These are phyloP conservation scores for Phycomyces nitens DNA, from an alignment of 192 early-diverging fungal species.

Conservation along the genomic window DNA sequence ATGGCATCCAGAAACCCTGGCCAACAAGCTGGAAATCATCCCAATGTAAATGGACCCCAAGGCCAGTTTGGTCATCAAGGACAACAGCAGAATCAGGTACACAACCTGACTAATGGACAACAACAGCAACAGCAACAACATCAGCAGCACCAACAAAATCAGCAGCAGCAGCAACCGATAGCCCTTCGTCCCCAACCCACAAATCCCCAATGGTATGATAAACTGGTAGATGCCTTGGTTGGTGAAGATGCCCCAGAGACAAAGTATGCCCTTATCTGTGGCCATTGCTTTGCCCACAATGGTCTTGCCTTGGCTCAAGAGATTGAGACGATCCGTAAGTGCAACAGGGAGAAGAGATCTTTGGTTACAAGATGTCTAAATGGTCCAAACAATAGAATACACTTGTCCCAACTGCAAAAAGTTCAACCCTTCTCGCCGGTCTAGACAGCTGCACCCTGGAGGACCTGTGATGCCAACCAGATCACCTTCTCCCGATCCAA, in stretches of 20 bases:
- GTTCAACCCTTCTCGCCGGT: slow-evolving; percentile 50
- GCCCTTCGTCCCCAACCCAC: slow-evolving; percentile 8
- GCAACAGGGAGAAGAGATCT: background rate
- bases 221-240: slow-evolving; percentile 86
- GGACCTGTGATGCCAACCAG: slow-evolving; percentile 22
- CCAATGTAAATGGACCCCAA: background rate
- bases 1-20: background rate
- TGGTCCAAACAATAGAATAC: slow-evolving; percentile 39
- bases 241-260: slow-evolving; percentile 86
- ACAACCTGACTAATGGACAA: slow-evolving; percentile 4
- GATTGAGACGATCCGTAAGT: slow-evolving; percentile 64
- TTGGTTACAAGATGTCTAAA: background rate
- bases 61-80: slow-evolving; percentile 3
- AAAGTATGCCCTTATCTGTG: slow-evolving; percentile 93
- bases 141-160: slow-evolving; percentile 11
- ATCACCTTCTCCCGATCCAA: slow-evolving; percentile 1
- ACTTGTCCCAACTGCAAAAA: slow-evolving; percentile 54
- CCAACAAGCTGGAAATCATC: background rate
- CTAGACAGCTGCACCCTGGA: slow-evolving; percentile 25
- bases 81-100: background rate
- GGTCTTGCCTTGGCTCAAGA: slow-evolving; percentile 85
- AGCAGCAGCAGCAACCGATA: slow-evolving; percentile 10
- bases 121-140: slow-evolving; percentile 3
- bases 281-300: slow-evolving; percentile 88
- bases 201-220: slow-evolving; percentile 78